Conservation (phyloP, 176 grass and related monocot genomes). For the Canna indica region DNA sequence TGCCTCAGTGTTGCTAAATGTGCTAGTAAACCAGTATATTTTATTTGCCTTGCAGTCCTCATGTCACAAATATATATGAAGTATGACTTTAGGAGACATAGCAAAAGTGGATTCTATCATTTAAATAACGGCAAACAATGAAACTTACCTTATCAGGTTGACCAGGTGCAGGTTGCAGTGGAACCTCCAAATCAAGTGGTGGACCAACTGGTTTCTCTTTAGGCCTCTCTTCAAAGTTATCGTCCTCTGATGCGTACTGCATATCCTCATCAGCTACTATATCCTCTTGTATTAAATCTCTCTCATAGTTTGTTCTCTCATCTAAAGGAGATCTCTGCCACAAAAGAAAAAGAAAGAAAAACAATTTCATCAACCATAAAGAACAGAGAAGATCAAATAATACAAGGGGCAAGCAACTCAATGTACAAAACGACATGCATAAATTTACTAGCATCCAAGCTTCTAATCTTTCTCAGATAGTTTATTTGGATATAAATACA, state of each 20-base stretch:
- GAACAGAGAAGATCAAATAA: not conserved
- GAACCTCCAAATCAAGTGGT: conserved; percentile 63
- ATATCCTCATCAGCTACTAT: conserved; percentile 57
- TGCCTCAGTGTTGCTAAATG: too few relatives aligned
- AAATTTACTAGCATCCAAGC: not conserved
- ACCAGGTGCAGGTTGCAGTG: conserved; percentile 45
- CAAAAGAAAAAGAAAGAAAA: conserved; percentile 10
- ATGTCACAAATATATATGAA: not conserved
- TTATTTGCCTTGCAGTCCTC: too few relatives aligned
- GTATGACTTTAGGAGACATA: not conserved
- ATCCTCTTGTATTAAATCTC: conserved; percentile 61
- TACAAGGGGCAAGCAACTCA: not conserved
- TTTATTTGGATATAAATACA: not conserved
- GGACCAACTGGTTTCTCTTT: conserved; percentile 92
- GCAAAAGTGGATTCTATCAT: conserved; percentile 11
- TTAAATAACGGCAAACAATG: not conserved
- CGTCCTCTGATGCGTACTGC: conserved; percentile 55
- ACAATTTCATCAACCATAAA: not conserved
- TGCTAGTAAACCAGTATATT: too few relatives aligned
- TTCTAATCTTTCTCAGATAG: not conserved
- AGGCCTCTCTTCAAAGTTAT: conserved; percentile 56
- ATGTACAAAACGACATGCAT: not conserved
- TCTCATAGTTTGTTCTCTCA: conserved; percentile 60
- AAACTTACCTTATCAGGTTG: conserved; percentile 59
- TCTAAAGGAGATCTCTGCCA: conserved; percentile 60